Evolutionary conservation across 2,329 filamentous ascomycete genomes (phyloP).

Genomic region (Pseudodiploospora longispora): DNA sequence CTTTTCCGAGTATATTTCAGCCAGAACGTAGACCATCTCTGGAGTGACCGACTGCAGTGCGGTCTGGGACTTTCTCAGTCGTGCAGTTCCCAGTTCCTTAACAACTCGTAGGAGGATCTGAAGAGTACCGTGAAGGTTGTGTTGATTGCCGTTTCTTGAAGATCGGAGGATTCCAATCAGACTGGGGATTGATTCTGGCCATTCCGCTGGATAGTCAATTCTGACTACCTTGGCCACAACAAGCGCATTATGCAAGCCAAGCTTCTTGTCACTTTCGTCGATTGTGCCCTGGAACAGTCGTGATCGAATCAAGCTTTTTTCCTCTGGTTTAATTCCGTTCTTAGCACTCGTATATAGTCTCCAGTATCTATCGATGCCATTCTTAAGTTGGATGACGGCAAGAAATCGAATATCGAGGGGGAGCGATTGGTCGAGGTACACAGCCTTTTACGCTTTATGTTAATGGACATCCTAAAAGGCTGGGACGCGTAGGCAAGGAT

Average conservation of each 20-base stretch:
- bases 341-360: conserved; percentile 47
- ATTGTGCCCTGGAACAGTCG: conserved; percentile 70
- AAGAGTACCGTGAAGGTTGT: conserved; percentile 64
- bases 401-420: conserved; percentile 76
- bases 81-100: conserved; percentile 80
- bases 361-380: conserved; percentile 95
- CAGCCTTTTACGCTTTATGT: conserved; percentile 41
- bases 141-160: conserved; percentile 42
- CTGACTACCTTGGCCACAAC: conserved; percentile 81
- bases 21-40: conserved; percentile 74
- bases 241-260: conserved; percentile 83
- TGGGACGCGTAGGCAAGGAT: background rate
- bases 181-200: conserved; percentile 57
- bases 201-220: conserved; percentile 82
- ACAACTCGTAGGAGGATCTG: conserved; percentile 76
- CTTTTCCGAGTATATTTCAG: conserved; percentile 68
- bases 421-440: conserved; percentile 72
- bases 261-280: conserved; percentile 62
- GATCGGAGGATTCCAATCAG: conserved; percentile 57
- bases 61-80: conserved; percentile 65
- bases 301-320: conserved; percentile 69
- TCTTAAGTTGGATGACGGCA: conserved; percentile 89
- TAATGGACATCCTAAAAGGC: background rate
- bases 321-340: conserved; percentile 63
- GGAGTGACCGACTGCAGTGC: conserved; percentile 72